A percentile compares a stretch with the other conserved stretches of the same genome.
phyloP scores from a whole-genome alignment of 257 asterid genomes.

The Solanum neorickii region DNA sequence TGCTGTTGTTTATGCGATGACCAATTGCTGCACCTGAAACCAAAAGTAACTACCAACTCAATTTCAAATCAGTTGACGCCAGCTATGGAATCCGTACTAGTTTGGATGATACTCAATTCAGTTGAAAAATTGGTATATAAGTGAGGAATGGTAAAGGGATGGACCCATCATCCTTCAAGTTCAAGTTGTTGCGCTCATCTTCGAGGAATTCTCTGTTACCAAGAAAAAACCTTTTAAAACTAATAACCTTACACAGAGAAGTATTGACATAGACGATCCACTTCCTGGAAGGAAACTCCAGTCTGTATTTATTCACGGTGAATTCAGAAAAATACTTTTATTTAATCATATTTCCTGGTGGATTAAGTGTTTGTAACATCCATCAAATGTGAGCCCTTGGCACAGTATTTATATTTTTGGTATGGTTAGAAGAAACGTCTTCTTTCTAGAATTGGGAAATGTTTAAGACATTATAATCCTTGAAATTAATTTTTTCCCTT shows the following conservation, averaged over 20 bases:
- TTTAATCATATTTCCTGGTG: background rate
- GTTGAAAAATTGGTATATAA: background rate
- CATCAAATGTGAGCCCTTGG: background rate
- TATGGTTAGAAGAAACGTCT: background rate
- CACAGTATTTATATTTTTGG: background rate
- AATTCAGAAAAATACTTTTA: background rate
- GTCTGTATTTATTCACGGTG: background rate
- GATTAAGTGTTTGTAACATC: background rate
- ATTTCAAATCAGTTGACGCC: background rate
- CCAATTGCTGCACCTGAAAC: background rate
- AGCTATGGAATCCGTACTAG: background rate
- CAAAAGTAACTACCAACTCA: background rate
- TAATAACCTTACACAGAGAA: background rate
- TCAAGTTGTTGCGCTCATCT: background rate
- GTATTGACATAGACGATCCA: background rate
- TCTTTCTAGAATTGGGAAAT: background rate
- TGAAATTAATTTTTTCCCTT: background rate
- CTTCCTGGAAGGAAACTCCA: background rate
- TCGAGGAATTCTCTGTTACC: background rate
- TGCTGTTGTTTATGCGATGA: background rate
- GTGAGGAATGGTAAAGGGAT: background rate
- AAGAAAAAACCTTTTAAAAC: background rate
- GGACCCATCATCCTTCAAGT: background rate
- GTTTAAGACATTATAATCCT: background rate
- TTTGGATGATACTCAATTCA: background rate